Percentiles rank a stretch among this genome's conserved stretches.
Evolutionary conservation across 805 yeast genomes (phyloP).

Genomic region (Pichia exigua): DNA sequence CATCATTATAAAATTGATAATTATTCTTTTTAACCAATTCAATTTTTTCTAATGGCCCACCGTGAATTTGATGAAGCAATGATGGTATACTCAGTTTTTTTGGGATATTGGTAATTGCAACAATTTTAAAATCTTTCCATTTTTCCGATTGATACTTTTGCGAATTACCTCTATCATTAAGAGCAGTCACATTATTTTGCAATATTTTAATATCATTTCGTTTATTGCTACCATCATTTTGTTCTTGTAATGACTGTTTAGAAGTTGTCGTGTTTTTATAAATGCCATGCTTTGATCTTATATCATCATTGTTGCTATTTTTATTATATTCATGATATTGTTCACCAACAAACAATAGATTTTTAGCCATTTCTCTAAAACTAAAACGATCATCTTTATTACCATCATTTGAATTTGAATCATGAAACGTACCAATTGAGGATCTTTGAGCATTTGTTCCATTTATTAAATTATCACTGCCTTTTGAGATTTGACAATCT

Average conservation of each 20-base stretch:
- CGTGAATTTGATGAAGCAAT: slow-evolving; percentile 48
- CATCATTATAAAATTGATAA: slow-evolving; percentile 6
- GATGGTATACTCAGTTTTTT: slow-evolving; percentile 38
- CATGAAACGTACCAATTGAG: neutral
- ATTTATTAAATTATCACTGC: neutral
- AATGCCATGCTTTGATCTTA: neutral
- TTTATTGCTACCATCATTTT: neutral
- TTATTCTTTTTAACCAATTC: slow-evolving; percentile 21
- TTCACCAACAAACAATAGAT: neutral
- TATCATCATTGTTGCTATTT: neutral
- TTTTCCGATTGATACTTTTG: neutral
- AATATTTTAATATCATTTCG: neutral
- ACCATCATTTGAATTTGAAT: neutral
- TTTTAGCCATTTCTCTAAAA: slow-evolving; percentile 3
- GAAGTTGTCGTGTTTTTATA: neutral
- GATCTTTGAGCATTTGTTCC: neutral
- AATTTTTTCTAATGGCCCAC: slow-evolving; percentile 62
- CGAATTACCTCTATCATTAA: neutral
- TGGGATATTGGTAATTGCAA: slow-evolving; percentile 19
- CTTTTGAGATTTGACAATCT: neutral
- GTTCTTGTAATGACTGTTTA: neutral
- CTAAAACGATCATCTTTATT: slow-evolving; percentile 3
- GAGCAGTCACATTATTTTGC: neutral
- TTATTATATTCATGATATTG: neutral
- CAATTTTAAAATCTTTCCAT: slow-evolving; percentile 13